Conservation (phyloP, 2,329 filamentous ascomycete genomes). For the Truncatella angustata region DNA sequence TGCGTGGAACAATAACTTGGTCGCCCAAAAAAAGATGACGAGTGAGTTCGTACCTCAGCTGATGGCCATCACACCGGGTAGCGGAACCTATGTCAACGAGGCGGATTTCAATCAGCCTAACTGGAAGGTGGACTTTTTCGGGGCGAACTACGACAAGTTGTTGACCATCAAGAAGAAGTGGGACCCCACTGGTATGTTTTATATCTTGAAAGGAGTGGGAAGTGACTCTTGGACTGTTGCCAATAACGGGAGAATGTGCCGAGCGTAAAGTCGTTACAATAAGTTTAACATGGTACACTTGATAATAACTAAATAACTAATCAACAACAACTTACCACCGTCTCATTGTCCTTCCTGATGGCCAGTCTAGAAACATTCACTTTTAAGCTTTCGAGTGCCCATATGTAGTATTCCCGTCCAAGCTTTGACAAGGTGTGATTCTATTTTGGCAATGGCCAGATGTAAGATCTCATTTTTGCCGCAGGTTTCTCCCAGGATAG, state of each 20-base stretch:
- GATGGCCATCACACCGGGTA: conserved; percentile 16
- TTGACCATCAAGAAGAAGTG: conserved; percentile 39
- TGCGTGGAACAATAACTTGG: conserved; percentile 21
- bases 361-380: too few relatives aligned
- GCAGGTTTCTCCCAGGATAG: too few relatives aligned
- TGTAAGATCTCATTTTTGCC: too few relatives aligned
- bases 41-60: conserved; percentile 27
- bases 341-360: too few relatives aligned
- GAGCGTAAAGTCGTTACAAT: too few relatives aligned
- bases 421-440: too few relatives aligned
- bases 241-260: conserved; percentile 36
- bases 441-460: too few relatives aligned
- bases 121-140: conserved; percentile 33
- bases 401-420: too few relatives aligned
- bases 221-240: conserved; percentile 39
- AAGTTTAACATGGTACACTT: too few relatives aligned
- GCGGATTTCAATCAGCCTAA: conserved; percentile 32
- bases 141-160: conserved; percentile 31
- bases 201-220: conserved; percentile 38
- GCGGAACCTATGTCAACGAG: conserved; percentile 36
- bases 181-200: conserved; percentile 37
- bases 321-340: too few relatives aligned
- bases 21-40: conserved; percentile 28
- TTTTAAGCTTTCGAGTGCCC: too few relatives aligned
- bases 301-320: too few relatives aligned